Conservation (phyloP, 192 early-diverging fungal species). For the Kickxella alabastrina region DNA sequence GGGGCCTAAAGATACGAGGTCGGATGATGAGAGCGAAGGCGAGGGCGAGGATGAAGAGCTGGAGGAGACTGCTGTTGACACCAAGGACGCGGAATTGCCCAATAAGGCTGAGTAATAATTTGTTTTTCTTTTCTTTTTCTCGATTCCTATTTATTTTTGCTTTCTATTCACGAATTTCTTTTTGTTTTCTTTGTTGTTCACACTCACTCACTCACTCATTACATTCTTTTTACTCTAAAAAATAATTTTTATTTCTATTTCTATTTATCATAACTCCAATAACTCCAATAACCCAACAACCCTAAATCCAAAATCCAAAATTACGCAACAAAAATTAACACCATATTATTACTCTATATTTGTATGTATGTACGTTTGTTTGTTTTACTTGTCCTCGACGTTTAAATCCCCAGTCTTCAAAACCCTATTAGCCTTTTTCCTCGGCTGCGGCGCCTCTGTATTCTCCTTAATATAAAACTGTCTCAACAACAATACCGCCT, state of each 20-base stretch:
- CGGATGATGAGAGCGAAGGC: slow-evolving; percentile 50
- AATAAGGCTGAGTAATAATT: not conserved
- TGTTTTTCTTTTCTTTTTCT: too few species aligned
- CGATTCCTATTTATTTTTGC: too few species aligned
- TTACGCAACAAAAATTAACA: too few species aligned
- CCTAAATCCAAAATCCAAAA: too few species aligned
- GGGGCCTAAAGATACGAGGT: slow-evolving; percentile 66
- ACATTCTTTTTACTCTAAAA: too few species aligned
- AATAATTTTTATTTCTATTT: too few species aligned
- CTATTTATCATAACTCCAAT: not conserved
- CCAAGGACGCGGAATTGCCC: not conserved
- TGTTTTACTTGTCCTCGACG: not conserved
- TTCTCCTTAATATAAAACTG: slow-evolving; percentile 95
- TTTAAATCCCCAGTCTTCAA: slow-evolving; percentile 63
- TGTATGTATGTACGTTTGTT: not conserved
- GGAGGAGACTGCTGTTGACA: slow-evolving; percentile 27
- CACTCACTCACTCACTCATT: too few species aligned
- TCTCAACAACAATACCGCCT: slow-evolving; percentile 82
- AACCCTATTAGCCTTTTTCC: slow-evolving; percentile 78
- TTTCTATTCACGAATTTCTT: too few species aligned
- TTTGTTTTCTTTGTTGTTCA: not conserved
- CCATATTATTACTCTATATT: not conserved
- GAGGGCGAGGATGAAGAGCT: slow-evolving; percentile 38
- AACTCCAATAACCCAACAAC: slow-evolving; percentile 1
- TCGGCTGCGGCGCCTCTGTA: slow-evolving; percentile 74